Evolutionary conservation across 805 yeast genomes (phyloP).

Genomic region (Yarrowia deformans): DNA sequence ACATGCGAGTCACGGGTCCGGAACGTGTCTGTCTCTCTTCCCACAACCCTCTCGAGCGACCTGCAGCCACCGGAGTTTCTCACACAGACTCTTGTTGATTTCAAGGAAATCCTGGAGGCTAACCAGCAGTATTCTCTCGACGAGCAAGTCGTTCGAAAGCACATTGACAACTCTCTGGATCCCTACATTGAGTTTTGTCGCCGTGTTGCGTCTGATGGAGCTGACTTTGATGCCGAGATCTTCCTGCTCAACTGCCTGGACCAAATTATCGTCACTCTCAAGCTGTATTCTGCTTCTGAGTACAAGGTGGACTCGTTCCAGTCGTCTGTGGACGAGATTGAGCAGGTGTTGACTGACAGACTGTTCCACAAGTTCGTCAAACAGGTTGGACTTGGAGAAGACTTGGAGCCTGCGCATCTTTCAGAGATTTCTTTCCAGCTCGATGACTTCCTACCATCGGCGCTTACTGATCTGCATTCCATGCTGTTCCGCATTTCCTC

Average conservation of each 20-base stretch:
- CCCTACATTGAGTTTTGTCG: constrained; percentile 48
- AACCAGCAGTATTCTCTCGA: constrained; percentile 40
- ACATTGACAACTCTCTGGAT: constrained; percentile 49
- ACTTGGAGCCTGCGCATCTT: constrained; percentile 41
- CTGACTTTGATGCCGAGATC: constrained; percentile 46
- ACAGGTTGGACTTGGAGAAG: constrained; percentile 28
- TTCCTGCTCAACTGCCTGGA: constrained; percentile 52
- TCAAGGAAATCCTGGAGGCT: constrained; percentile 64
- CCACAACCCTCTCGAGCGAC: constrained; percentile 50
- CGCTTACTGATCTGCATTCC: constrained; percentile 48
- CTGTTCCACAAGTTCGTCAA: constrained; percentile 43
- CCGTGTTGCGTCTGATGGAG: constrained; percentile 45
- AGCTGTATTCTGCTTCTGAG: constrained; percentile 47
- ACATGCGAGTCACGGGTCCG: constrained; percentile 53
- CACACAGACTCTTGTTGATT: constrained; percentile 65
- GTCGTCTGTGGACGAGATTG: constrained; percentile 45
- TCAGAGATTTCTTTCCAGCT: constrained; percentile 44
- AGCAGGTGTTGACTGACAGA: constrained; percentile 45
- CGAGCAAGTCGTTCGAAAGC: constrained; percentile 42
- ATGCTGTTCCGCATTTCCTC: constrained; percentile 48
- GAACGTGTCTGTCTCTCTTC: constrained; percentile 48
- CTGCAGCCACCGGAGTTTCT: constrained; percentile 87
- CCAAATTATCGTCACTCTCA: constrained; percentile 47
- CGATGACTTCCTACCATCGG: constrained; percentile 51
- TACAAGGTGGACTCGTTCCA: constrained; percentile 48